phyloP scores from a whole-genome alignment of 495 filamentous ascomycete species.

The Neurospora sublineolata region DNA sequence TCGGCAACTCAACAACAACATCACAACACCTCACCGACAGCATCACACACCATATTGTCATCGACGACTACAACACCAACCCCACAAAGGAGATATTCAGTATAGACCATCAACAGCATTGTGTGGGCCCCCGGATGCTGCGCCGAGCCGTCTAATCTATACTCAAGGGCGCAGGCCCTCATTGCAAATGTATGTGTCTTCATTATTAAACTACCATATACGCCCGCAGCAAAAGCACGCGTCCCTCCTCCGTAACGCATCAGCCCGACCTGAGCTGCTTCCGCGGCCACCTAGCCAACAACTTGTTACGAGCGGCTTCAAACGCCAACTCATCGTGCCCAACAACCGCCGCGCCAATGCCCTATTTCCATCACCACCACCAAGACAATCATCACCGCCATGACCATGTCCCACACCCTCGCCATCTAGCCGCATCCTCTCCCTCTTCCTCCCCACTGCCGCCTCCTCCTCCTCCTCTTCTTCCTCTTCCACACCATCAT shows the following conservation, averaged over 20 bases:
- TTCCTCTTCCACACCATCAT: constrained; percentile 1
- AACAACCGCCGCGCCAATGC: neutral
- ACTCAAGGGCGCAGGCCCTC: neutral
- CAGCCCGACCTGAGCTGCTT: neutral
- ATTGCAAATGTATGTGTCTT: neutral
- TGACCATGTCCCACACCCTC: neutral
- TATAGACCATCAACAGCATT: neutral
- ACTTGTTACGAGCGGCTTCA: no score
- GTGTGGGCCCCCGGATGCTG: neutral
- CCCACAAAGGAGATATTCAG: neutral
- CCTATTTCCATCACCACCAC: neutral
- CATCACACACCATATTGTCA: neutral
- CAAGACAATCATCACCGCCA: neutral
- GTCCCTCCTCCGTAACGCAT: neutral
- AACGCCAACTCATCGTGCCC: neutral
- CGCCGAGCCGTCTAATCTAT: neutral
- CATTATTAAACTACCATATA: neutral
- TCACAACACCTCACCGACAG: neutral
- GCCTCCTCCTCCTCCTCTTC: neutral
- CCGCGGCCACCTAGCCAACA: neutral
- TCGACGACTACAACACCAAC: neutral
- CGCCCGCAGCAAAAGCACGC: neutral
- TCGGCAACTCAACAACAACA: neutral
- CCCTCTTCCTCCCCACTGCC: neutral
- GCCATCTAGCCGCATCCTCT: neutral